Evolutionary conservation across 257 asterid species (phyloP).

Genomic region (Striga asiatica): DNA sequence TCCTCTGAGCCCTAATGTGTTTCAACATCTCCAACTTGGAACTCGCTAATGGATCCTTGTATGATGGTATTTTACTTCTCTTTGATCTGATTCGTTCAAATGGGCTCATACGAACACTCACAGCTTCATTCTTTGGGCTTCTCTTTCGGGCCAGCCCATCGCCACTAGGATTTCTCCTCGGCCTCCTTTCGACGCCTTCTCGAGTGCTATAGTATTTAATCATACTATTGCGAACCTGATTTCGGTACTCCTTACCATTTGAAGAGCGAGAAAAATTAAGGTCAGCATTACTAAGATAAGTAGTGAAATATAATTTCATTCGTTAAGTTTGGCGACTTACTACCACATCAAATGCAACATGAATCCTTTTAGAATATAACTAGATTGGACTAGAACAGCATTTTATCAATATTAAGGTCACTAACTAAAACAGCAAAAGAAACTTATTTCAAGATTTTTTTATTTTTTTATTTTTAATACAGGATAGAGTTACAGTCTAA

Average conservation of each 20-base stretch:
- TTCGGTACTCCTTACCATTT: slow-evolving; percentile 45
- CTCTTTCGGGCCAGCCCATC: slow-evolving; percentile 36
- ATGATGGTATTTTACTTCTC: slow-evolving; percentile 38
- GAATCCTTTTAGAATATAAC: not conserved
- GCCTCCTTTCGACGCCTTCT: slow-evolving; percentile 47
- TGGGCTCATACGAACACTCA: slow-evolving; percentile 25
- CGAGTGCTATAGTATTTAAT: slow-evolving; percentile 55
- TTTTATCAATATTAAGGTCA: not conserved
- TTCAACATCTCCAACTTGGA: slow-evolving; percentile 78
- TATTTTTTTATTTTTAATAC: too few species aligned
- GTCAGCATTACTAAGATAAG: not conserved
- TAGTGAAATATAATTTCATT: not conserved
- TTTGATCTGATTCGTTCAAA: slow-evolving; percentile 27
- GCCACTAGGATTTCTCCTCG: slow-evolving; percentile 39
- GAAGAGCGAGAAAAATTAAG: not conserved
- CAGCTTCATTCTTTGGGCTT: slow-evolving; percentile 27
- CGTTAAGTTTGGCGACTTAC: too few species aligned
- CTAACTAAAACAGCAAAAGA: not conserved
- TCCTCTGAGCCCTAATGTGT: slow-evolving; percentile 61
- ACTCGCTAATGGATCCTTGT: slow-evolving; percentile 69
- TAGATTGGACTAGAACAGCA: too few species aligned
- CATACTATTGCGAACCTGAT: slow-evolving; percentile 59
- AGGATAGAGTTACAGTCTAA: too few species aligned
- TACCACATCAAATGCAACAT: not conserved
- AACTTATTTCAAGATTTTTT: not conserved